These are phyloP conservation scores for Solanum pennellii DNA, from an alignment of 257 asterid species.

Conservation along the genomic window DNA sequence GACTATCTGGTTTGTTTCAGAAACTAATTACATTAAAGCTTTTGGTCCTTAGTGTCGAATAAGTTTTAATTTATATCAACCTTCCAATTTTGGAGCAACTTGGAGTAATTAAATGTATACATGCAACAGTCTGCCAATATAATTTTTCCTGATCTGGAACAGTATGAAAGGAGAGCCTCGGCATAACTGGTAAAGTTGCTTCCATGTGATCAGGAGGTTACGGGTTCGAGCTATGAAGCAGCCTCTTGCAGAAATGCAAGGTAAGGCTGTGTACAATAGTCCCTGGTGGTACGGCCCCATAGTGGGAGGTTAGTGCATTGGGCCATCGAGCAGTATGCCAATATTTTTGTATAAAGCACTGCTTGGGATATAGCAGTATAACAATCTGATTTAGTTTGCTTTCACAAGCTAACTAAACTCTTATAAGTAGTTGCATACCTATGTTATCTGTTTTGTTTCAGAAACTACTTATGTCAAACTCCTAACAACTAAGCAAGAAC, in stretches of 20 bases:
- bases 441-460: background rate
- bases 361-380: too few relatives aligned
- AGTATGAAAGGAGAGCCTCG: background rate
- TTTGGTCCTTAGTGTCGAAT: background rate
- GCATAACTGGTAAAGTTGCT: background rate
- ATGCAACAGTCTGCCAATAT: background rate
- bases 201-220: background rate
- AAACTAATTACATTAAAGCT: background rate
- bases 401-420: too few relatives aligned
- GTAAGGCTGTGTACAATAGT: background rate
- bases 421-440: too few relatives aligned
- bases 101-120: background rate
- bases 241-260: background rate
- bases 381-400: too few relatives aligned
- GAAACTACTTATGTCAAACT: background rate
- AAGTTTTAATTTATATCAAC: background rate
- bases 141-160: background rate
- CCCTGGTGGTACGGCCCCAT: background rate
- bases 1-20: conserved; percentile 68
- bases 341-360: background rate
- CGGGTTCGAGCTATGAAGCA: background rate
- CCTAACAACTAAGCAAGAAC: background rate
- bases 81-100: background rate
- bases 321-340: background rate
- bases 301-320: background rate